A percentile compares a stretch with the other conserved stretches of the same genome.
phyloP scores from a whole-genome alignment of 331 rosid species.

The Ulmus americana region DNA sequence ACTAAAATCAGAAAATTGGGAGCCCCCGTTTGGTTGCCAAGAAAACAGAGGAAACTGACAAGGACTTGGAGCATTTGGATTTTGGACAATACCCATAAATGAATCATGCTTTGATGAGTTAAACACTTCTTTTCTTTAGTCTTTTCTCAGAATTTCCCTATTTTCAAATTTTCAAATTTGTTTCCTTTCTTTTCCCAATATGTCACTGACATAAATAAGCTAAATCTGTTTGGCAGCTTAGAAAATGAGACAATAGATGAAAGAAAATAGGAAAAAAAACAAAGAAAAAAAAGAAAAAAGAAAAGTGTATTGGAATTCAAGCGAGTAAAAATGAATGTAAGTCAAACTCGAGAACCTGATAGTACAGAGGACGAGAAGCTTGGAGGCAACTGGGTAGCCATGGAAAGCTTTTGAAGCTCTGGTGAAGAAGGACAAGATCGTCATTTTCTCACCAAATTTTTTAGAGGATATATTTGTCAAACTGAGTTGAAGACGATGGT shows the following conservation, averaged over 20 bases:
- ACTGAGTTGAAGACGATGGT: not conserved
- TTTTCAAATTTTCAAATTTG: not conserved
- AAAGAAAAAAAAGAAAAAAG: not conserved
- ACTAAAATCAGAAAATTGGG: too few relatives aligned
- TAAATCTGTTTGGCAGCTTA: not conserved
- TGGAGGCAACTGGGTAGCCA: slow-evolving; percentile 36
- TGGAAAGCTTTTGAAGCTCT: slow-evolving; percentile 47
- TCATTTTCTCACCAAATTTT: slow-evolving; percentile 29
- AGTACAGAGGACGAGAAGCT: slow-evolving; percentile 58
- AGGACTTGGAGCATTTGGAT: too few relatives aligned
- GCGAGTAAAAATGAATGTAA: not conserved
- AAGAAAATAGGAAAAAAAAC: not conserved
- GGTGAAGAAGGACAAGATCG: slow-evolving; percentile 48
- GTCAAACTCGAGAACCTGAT: slow-evolving; percentile 48
- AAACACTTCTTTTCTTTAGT: not conserved
- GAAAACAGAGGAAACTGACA: too few relatives aligned
- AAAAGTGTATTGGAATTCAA: not conserved
- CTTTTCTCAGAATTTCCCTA: not conserved
- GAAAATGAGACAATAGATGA: not conserved
- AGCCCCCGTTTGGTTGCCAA: too few relatives aligned
- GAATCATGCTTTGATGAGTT: not conserved
- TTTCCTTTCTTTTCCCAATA: not conserved
- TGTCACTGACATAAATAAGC: not conserved
- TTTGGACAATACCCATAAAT: too few relatives aligned
- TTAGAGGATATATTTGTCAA: not conserved